A percentile compares a stretch with the other conserved stretches of the same genome.
phyloP scores from a whole-genome alignment of 2,329 filamentous ascomycete genomes.

The Monosporascus sp. region DNA sequence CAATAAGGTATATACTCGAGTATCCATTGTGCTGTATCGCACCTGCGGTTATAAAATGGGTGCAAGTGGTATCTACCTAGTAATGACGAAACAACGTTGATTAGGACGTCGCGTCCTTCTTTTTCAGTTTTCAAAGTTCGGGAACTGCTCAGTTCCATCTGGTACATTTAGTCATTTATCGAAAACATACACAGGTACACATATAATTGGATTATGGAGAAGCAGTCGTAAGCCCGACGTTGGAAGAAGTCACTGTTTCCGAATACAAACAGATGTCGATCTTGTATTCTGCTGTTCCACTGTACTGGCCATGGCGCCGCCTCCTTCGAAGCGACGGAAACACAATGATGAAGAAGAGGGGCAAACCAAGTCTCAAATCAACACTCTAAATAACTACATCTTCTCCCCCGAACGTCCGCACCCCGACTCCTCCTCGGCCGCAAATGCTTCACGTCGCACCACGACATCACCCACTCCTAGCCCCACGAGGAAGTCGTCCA shows the following conservation, averaged over 20 bases:
- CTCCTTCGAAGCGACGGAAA: neutral
- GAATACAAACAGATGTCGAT: neutral
- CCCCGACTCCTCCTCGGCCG: conserved; percentile 6
- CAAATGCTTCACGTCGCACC: conserved; percentile 7
- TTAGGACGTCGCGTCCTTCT: no score
- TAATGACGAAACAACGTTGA: no score
- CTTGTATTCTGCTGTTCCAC: neutral
- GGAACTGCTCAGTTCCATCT: no score
- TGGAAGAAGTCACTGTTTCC: neutral
- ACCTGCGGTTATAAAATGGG: no score
- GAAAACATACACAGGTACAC: no score
- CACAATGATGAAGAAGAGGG: neutral
- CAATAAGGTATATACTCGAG: no score
- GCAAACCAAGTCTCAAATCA: conserved; percentile 23
- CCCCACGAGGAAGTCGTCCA: conserved; percentile 20
- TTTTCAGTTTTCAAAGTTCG: no score
- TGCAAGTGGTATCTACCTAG: no score
- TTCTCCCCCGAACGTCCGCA: conserved; percentile 42
- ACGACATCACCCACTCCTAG: conserved; percentile 11
- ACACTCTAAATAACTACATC: conserved; percentile 50
- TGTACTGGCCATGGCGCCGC: neutral
- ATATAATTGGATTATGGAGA: no score
- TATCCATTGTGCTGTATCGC: no score
- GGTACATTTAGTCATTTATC: no score
- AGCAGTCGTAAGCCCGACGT: no score